These are phyloP conservation scores for Aristolochia californica DNA, from an alignment of 164 flowering plant species.

Conservation along the genomic window DNA sequence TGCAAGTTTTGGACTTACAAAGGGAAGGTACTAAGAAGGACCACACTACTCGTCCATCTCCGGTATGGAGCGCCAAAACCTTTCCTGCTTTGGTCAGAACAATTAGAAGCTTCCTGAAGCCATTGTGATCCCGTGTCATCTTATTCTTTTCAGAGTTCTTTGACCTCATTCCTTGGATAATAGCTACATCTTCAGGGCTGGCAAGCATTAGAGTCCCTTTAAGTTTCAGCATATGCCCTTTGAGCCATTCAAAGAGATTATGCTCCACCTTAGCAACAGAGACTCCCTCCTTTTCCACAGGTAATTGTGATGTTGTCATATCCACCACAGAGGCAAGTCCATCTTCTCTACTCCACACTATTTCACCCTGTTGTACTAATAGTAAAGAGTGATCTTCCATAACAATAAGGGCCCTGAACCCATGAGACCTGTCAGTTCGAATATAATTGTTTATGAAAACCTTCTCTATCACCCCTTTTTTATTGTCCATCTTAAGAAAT, in stretches of 20 bases:
- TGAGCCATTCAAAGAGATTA: constrained; percentile 84
- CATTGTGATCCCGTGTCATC: constrained; percentile 94
- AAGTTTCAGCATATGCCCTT: constrained; percentile 90
- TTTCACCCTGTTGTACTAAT: constrained; percentile 80
- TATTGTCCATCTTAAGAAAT: constrained; percentile 44
- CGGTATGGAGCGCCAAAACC: constrained; percentile 80
- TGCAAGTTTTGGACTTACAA: constrained; percentile 53
- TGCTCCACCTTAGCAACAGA: constrained; percentile 94
- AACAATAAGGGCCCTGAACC: constrained; percentile 89
- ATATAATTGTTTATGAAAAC: constrained; percentile 80
- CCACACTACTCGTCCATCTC: constrained; percentile 95
- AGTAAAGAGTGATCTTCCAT: constrained; percentile 93
- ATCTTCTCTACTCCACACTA: constrained; percentile 97
- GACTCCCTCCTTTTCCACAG: constrained; percentile 77
- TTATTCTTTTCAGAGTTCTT: constrained; percentile 83
- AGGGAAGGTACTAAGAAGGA: constrained; percentile 51
- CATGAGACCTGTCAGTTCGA: constrained; percentile 74
- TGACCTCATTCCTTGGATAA: constrained; percentile 74
- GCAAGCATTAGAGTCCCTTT: constrained; percentile 97
- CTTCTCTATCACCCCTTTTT: constrained; percentile 60
- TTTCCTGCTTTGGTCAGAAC: constrained; percentile 90
- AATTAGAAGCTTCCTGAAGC: constrained; percentile 79
- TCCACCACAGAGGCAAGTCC: constrained; percentile 86
- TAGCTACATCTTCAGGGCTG: constrained; percentile 75
- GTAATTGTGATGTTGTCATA: constrained; percentile 79